phyloP scores from a whole-genome alignment of 1,284 basidiomycete species.

The Fomitopsis palustris region DNA sequence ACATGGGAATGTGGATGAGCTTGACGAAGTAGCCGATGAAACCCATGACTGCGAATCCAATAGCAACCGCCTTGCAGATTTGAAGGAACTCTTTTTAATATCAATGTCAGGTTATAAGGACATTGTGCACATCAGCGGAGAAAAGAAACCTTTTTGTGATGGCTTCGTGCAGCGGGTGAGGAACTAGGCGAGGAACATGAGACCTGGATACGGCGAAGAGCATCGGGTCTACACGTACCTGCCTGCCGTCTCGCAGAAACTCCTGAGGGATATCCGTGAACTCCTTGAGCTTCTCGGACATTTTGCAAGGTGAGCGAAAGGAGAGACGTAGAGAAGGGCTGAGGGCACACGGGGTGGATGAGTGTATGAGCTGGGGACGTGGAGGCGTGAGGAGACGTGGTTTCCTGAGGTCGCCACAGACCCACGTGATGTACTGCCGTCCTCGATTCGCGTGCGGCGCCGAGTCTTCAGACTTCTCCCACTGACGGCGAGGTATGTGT shows the following conservation, averaged over 20 bases:
- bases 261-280: constrained; percentile 90
- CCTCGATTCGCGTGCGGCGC: not conserved
- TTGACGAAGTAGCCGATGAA: constrained; percentile 97
- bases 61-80: constrained; percentile 90
- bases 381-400: constrained; percentile 1
- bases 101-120: too few relatives aligned
- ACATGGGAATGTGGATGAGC: constrained; percentile 96
- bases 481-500: not conserved
- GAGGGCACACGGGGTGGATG: not conserved
- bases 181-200: constrained; percentile 55
- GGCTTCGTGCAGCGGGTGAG: constrained; percentile 97
- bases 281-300: constrained; percentile 91
- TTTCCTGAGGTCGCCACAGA: not conserved
- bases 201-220: not conserved
- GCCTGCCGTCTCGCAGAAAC: constrained; percentile 91
- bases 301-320: constrained; percentile 33
- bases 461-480: too few relatives aligned
- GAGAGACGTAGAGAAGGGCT: constrained; percentile 12
- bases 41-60: constrained; percentile 97
- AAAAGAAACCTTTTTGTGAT: constrained; percentile 81
- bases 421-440: not conserved
- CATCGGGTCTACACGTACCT: constrained; percentile 50
- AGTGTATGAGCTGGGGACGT: not conserved
- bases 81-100: constrained; percentile 90
- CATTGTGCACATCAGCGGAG: too few relatives aligned